These are phyloP conservation scores for Leishmania martiniquensis DNA, from an alignment of 208 protist genomes.

Conservation along the genomic window DNA sequence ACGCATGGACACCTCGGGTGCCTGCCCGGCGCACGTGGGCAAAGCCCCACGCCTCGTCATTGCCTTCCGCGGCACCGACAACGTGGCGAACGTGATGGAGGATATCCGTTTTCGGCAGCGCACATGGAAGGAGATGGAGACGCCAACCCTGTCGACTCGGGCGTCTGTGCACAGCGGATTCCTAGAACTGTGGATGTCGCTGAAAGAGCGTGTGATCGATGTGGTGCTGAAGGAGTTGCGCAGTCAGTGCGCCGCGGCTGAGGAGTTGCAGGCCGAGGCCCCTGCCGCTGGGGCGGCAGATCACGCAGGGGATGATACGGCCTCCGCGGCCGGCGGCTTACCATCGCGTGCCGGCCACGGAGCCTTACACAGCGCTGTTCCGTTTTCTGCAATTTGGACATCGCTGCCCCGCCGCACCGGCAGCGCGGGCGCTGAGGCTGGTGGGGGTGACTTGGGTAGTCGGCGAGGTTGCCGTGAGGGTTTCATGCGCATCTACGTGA, in stretches of 20 bases:
- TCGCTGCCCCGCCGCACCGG: not conserved
- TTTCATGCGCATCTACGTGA: conserved; percentile 61
- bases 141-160: conserved; percentile 25
- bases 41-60: conserved; percentile 72
- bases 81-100: conserved; percentile 64
- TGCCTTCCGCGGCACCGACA: conserved; percentile 84
- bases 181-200: conserved; percentile 73
- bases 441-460: not conserved
- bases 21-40: conserved; percentile 30
- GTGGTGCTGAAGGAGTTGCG: conserved; percentile 56
- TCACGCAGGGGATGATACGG: not conserved
- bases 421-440: not conserved
- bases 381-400: conserved; percentile 20
- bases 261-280: not conserved
- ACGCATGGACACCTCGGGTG: conserved; percentile 41
- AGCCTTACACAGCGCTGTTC: conserved; percentile 2
- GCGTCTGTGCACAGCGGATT: conserved; percentile 83
- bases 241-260: not conserved
- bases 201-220: conserved; percentile 65
- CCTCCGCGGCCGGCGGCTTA: not conserved
- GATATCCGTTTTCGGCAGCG: conserved; percentile 68
- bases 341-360: not conserved
- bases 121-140: conserved; percentile 76
- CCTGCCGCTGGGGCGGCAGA: not conserved
- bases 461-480: not conserved